These are phyloP conservation scores for Calycina marina DNA, from an alignment of 2,329 filamentous ascomycete species.

Conservation along the genomic window DNA sequence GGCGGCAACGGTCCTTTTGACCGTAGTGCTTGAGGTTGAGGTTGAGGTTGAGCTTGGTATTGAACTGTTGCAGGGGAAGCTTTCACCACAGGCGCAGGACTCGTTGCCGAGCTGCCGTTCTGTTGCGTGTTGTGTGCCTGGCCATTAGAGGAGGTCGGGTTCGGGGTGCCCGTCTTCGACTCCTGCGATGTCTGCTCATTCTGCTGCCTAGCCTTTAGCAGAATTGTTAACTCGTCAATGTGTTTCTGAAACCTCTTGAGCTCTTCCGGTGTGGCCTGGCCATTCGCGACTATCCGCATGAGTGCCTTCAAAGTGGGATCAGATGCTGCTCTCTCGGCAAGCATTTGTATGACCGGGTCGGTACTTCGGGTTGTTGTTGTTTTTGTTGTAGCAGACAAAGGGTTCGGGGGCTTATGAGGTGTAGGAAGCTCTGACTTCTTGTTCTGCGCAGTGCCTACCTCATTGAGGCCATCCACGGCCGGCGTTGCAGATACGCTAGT, in stretches of 20 bases:
- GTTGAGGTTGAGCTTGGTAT: slow-evolving; percentile 13
- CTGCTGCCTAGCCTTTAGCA: slow-evolving; percentile 47
- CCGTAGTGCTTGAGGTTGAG: slow-evolving; percentile 37
- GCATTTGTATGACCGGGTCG: slow-evolving; percentile 70
- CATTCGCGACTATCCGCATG: slow-evolving; percentile 72
- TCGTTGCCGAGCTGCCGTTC: slow-evolving; percentile 8
- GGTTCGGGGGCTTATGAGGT: slow-evolving; percentile 2
- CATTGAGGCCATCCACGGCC: neutral
- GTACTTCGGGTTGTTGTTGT: slow-evolving; percentile 24
- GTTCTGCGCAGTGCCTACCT: slow-evolving; percentile 2
- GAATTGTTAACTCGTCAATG: slow-evolving; percentile 60
- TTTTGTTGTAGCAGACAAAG: slow-evolving; percentile 3
- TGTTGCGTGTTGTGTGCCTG: slow-evolving; percentile 7
- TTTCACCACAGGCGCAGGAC: slow-evolving; percentile 13
- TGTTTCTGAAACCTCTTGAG: slow-evolving; percentile 65
- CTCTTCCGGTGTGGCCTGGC: slow-evolving; percentile 56
- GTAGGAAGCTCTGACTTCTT: slow-evolving; percentile 2
- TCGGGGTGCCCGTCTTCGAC: slow-evolving; percentile 6
- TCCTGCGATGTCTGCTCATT: slow-evolving; percentile 22
- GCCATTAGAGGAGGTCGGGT: slow-evolving; percentile 6
- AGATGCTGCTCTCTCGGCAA: slow-evolving; percentile 61
- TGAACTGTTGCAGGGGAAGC: slow-evolving; percentile 8
- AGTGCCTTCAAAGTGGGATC: slow-evolving; percentile 60
- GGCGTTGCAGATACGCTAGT: neutral
- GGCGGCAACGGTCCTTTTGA: slow-evolving; percentile 43